Percentiles rank a stretch among this genome's conserved stretches.
Evolutionary conservation across 2,329 filamentous ascomycete species (phyloP).

Genomic region (Xylariaceae sp.): DNA sequence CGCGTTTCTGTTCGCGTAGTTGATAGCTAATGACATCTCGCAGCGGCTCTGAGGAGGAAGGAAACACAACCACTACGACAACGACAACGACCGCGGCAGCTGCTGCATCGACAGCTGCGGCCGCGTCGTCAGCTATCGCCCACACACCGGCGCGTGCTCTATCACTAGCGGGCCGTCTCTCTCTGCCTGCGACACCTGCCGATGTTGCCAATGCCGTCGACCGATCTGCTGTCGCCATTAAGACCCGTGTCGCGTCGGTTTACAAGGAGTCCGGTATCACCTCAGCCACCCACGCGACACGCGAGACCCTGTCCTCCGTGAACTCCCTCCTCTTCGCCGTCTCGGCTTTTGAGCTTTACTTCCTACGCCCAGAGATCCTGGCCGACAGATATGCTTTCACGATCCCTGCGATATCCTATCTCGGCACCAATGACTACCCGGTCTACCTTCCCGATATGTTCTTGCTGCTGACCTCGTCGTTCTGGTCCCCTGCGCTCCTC

Average conservation of each 20-base stretch:
- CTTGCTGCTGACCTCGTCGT: constrained; percentile 65
- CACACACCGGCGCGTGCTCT: constrained; percentile 49
- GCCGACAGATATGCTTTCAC: constrained; percentile 68
- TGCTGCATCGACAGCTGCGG: too few relatives aligned
- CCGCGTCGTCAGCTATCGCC: constrained; percentile 34
- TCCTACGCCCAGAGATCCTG: constrained; percentile 65
- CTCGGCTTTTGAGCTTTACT: constrained; percentile 63
- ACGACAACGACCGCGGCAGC: too few relatives aligned
- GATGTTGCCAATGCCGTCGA: constrained; percentile 73
- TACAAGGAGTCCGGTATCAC: constrained; percentile 63
- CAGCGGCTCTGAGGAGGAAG: constrained; percentile 32
- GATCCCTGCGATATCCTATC: constrained; percentile 54
- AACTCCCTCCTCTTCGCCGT: constrained; percentile 65
- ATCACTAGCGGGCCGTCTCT: constrained; percentile 54
- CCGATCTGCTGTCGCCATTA: constrained; percentile 60
- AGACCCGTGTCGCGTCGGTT: constrained; percentile 57
- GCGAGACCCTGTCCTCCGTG: constrained; percentile 67
- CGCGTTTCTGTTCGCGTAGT: not conserved
- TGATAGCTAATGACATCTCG: constrained; percentile 51
- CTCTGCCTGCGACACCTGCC: constrained; percentile 75
- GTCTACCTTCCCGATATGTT: constrained; percentile 78
- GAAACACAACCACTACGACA: constrained; percentile 34
- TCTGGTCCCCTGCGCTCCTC: constrained; percentile 76
- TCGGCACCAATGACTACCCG: constrained; percentile 53
- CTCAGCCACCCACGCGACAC: constrained; percentile 59